Evolutionary conservation across 441 rosid genomes (phyloP).

Genomic region (Populus hybrid): DNA sequence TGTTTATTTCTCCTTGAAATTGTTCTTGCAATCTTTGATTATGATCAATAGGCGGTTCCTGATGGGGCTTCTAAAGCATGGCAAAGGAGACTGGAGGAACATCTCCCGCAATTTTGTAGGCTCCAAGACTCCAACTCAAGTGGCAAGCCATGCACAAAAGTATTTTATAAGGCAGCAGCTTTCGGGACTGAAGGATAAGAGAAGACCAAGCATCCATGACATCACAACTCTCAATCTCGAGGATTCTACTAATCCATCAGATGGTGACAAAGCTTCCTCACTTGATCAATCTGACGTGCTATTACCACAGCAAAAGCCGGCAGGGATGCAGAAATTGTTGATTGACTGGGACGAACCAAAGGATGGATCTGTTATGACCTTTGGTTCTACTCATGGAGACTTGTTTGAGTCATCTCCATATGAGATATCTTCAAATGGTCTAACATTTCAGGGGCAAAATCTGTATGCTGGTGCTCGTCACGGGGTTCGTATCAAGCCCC

Average conservation of each 20-base stretch:
- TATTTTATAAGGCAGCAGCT: slow-evolving; percentile 86
- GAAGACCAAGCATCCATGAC: slow-evolving; percentile 95
- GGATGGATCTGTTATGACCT: slow-evolving; percentile 23
- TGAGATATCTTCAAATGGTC: slow-evolving; percentile 33
- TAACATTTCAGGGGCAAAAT: slow-evolving; percentile 34
- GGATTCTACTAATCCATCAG: slow-evolving; percentile 20
- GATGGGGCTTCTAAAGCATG: slow-evolving; percentile 81
- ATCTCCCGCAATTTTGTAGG: slow-evolving; percentile 84
- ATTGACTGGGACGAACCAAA: slow-evolving; percentile 25
- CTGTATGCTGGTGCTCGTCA: slow-evolving; percentile 26
- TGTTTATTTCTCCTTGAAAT: background rate
- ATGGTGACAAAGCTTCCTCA: slow-evolving; percentile 26
- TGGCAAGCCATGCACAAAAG: slow-evolving; percentile 97
- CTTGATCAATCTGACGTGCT: slow-evolving; percentile 30
- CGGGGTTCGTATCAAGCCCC: slow-evolving; percentile 26
- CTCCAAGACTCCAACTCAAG: slow-evolving; percentile 89
- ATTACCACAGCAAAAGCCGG: slow-evolving; percentile 22
- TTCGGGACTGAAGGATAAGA: slow-evolving; percentile 88
- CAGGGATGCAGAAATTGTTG: slow-evolving; percentile 22
- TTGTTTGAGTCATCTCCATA: slow-evolving; percentile 25
- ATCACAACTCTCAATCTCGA: slow-evolving; percentile 76
- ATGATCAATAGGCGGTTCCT: slow-evolving; percentile 61
- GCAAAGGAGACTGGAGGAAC: slow-evolving; percentile 98
- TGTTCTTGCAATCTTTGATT: slow-evolving; percentile 22
- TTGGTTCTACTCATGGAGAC: slow-evolving; percentile 27